These are phyloP conservation scores for Diaporthe eres DNA, from an alignment of 2,329 filamentous ascomycete genomes.

Conservation along the genomic window DNA sequence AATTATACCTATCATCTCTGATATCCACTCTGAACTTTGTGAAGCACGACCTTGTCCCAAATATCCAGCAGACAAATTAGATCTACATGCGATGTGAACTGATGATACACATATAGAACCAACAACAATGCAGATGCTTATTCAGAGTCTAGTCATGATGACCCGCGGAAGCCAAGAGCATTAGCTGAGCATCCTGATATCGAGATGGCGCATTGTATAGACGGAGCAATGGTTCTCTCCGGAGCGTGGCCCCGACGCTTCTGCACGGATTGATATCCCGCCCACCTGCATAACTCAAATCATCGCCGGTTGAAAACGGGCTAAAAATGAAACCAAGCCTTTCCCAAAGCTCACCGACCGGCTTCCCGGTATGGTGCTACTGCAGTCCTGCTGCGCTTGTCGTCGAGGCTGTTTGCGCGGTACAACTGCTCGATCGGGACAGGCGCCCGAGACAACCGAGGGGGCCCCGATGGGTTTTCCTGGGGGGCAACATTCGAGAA, in stretches of 20 bases:
- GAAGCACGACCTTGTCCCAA: background rate
- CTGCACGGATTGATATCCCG: background rate
- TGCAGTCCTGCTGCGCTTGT: constrained; percentile 6
- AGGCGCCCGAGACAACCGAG: constrained; percentile 19
- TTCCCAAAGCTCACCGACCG: constrained; percentile 13
- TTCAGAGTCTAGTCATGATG: background rate
- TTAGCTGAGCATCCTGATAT: constrained; percentile 9
- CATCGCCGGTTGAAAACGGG: constrained; percentile 15
- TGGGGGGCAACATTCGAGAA: constrained; percentile 1
- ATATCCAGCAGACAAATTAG: background rate
- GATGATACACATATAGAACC: background rate
- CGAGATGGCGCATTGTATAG: background rate
- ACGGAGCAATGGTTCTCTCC: constrained; percentile 19
- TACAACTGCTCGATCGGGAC: constrained; percentile 25
- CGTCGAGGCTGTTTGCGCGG: constrained; percentile 21
- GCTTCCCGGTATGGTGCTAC: constrained; percentile 25
- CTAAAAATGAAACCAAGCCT: constrained; percentile 13
- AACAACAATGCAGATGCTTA: background rate
- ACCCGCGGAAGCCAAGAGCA: background rate
- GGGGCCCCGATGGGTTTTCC: background rate
- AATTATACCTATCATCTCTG: background rate
- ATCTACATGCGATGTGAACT: background rate
- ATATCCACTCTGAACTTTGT: background rate
- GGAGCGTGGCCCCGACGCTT: constrained; percentile 14
- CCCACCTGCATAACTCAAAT: constrained; percentile 29